Conservation (phyloP, 805 yeast genomes). For the Saccharomycopsis sp. region DNA sequence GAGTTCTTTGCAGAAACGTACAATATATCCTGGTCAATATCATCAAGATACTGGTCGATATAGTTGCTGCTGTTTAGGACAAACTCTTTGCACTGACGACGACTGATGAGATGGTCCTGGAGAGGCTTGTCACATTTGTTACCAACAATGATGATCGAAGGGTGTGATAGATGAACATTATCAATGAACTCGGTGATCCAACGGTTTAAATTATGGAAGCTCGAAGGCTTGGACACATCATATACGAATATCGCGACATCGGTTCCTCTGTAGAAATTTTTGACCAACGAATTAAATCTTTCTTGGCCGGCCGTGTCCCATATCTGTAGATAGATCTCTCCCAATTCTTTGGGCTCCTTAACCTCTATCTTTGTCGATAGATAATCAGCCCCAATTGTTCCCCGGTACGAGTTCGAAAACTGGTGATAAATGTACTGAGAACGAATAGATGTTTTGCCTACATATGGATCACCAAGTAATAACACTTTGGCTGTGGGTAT, state of each 20-base stretch:
- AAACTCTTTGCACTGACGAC: slow-evolving; percentile 17
- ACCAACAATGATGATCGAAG: slow-evolving; percentile 47
- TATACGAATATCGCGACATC: slow-evolving; percentile 49
- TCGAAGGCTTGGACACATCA: slow-evolving; percentile 47
- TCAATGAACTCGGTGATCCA: slow-evolving; percentile 45
- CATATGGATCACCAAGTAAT: slow-evolving; percentile 53
- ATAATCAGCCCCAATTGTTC: slow-evolving; percentile 56
- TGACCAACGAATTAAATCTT: slow-evolving; percentile 64
- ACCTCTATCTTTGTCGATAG: slow-evolving; percentile 35
- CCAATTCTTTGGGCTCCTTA: slow-evolving; percentile 6
- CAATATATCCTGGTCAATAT: slow-evolving; percentile 15
- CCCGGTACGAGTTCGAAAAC: slow-evolving; percentile 49
- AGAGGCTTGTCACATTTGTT: slow-evolving; percentile 39
- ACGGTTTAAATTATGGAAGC: slow-evolving; percentile 36
- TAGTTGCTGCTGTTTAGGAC: slow-evolving; percentile 7
- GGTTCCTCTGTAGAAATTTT: slow-evolving; percentile 53
- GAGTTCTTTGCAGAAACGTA: slow-evolving; percentile 16
- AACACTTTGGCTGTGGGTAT: slow-evolving; percentile 38
- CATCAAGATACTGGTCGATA: slow-evolving; percentile 13
- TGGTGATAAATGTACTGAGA: slow-evolving; percentile 49
- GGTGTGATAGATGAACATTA: slow-evolving; percentile 41
- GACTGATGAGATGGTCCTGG: slow-evolving; percentile 14
- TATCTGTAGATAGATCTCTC: slow-evolving; percentile 42
- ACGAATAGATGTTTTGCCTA: slow-evolving; percentile 53
- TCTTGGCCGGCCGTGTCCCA: slow-evolving; percentile 85